These are phyloP conservation scores for Gilbertella persicaria DNA, from an alignment of 371 early-diverging fungal species.

Conservation along the genomic window DNA sequence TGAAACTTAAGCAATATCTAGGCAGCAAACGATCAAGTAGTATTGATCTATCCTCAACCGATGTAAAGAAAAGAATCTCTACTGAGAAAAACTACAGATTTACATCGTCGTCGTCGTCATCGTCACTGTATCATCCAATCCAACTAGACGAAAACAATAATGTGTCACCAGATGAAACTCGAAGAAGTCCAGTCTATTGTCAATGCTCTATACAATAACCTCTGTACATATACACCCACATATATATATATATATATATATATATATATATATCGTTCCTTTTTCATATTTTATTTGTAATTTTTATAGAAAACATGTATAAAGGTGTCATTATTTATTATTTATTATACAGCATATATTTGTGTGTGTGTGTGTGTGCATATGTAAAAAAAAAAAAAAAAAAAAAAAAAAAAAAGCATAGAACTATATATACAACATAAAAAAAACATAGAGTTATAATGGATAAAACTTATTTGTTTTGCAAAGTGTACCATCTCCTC, in stretches of 20 bases:
- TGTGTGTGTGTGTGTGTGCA: too few species aligned
- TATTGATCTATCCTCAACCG: not conserved
- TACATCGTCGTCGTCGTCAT: not conserved
- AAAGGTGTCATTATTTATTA: too few species aligned
- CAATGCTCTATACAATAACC: slow-evolving; percentile 12
- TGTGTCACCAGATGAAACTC: not conserved
- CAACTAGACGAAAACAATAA: not conserved
- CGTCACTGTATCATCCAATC: not conserved
- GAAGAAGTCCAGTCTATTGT: slow-evolving; percentile 1
- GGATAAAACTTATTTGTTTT: slow-evolving; percentile 39
- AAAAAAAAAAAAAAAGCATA: not conserved
- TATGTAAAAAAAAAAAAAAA: too few species aligned
- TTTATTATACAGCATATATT: too few species aligned
- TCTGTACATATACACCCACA: not conserved
- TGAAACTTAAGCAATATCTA: too few species aligned
- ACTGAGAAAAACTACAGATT: not conserved
- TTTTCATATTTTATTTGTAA: too few species aligned
- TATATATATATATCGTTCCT: too few species aligned
- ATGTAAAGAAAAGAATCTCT: not conserved
- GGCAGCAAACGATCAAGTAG: slow-evolving; percentile 1
- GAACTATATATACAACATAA: not conserved
- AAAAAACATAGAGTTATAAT: slow-evolving; percentile 7
- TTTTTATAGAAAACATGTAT: too few species aligned
- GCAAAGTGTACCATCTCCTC: slow-evolving; percentile 46
- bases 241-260: too few species aligned